phyloP scores from a whole-genome alignment of 345 rosid species.

The Moringa oleifera region DNA sequence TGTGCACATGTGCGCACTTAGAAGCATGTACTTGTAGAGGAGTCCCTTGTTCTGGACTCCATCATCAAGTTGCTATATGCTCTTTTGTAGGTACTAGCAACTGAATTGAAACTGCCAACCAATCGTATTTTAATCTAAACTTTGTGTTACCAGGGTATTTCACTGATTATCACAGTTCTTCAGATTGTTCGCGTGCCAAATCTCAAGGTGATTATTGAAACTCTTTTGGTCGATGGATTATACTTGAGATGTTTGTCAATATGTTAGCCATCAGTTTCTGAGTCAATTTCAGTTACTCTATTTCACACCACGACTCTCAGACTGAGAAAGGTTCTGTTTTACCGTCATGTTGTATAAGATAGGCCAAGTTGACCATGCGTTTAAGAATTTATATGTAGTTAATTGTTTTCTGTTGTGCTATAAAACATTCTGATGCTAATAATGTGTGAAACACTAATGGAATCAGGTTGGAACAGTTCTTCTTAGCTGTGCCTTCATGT shows the following conservation, averaged over 20 bases:
- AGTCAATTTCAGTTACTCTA: no score
- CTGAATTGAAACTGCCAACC: background rate
- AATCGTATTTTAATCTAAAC: background rate
- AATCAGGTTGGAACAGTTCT: slow-evolving; percentile 93
- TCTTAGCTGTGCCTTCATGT: slow-evolving; percentile 89
- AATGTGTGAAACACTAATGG: slow-evolving; percentile 17
- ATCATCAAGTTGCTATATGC: background rate
- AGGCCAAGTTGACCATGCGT: background rate
- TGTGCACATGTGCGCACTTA: background rate
- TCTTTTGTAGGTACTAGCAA: background rate
- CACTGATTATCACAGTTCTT: slow-evolving; percentile 91
- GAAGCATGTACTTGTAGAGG: background rate
- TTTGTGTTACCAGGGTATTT: slow-evolving; percentile 59
- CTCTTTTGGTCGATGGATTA: background rate
- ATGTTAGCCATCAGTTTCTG: no score
- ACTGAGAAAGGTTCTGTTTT: no score
- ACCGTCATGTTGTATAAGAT: background rate
- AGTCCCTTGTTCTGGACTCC: background rate
- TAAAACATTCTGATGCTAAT: background rate
- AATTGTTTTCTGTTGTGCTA: background rate
- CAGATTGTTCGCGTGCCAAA: slow-evolving; percentile 92
- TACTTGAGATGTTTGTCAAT: no score
- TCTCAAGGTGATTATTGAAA: slow-evolving; percentile 61
- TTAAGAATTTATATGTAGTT: no score
- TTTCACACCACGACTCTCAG: no score